Evolutionary conservation across 2,329 filamentous ascomycete genomes (phyloP), one percentile per base, ranked within the genome.

Genomic region (Neoscytalidium dimidiatum): DNA sequence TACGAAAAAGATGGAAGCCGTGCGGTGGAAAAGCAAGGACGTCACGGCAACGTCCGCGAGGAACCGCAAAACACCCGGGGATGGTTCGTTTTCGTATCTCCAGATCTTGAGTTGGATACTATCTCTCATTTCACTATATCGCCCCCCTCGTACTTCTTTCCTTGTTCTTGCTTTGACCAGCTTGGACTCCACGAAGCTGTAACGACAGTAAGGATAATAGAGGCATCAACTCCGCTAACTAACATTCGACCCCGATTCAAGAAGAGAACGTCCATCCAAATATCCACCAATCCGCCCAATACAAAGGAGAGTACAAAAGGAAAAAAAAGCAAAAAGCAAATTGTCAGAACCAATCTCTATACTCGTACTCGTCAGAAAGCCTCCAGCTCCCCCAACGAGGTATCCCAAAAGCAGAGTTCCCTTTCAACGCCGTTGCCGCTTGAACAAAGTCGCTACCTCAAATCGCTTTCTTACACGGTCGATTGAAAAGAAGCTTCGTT

Each of bases 201-300:
- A 62, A 62, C 43, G 58, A 62, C 44, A 49, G 58, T 62, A 51
- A 60, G 56, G 41, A 60, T 62, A 51, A 51, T 38, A 49, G 51
- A 62, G 58, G 44, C 38, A 62, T 62, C 43, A 23, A 26, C 35
- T 26, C 28, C 44, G 38, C 23, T 53, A n/a, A 48, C 46, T 28
- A 64, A 64, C 17, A 35, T 38, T n/a, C 43, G 35, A 44, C 33
- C 48, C n/a, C 23, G 28, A 23, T 8, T 44, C 43, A 64, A 48
- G 52, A 46, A 64, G 51, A 58, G 51, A 64, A 49, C 29, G 62
- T 48, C 28, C 41, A 29, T 7, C 26, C 35, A 44, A 44, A 46
- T 3, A 11, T 19, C 56, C 26, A 23, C 5, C 56, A 35, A 46
- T 23, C 56, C 56, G 28, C 56, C 53, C 38, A 28, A 21, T 26